Evolutionary conservation across 371 early-diverging fungal species (phyloP), one percentile per base, ranked within the genome.

Genomic region (Thermomucor indicae-seudaticae): DNA sequence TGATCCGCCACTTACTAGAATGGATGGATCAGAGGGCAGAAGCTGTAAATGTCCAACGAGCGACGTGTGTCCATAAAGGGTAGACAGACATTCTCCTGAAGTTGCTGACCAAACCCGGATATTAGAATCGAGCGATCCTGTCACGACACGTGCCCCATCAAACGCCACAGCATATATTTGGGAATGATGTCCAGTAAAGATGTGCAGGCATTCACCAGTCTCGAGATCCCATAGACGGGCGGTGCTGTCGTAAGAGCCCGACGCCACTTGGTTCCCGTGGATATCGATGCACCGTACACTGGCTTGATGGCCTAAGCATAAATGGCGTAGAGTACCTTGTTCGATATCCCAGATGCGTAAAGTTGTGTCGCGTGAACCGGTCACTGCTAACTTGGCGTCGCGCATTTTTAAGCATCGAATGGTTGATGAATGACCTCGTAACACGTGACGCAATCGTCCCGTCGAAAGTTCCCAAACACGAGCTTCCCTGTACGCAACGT

Each of bases 341-440:
- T 85, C 83, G 28, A 90, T 80, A 58, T 83, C 80, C 80, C 90
- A 92, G 25, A 92, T 90, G 1, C 91, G 75, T 0, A 92, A 62
- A 0, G 88, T 86, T 1, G 90, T 80, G 61, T 97, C 97, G 43
- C 95, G 80, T 16, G 93, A 92, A 12, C 95, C 97, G 5, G 91
- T 90, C 6, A 95, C 83, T 27, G 92, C 81, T 59, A 31, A 62
- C 63, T 47, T 27, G 6, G 46, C 39, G 14, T 75, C 69, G 46
- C 81, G 58, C 25, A 90, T 70, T 61, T 84, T 82, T 27, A 97
- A 57, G 55, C 89, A 91, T 10, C 97, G 81, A n/a, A 97, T 86
- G 4, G 96, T 95, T 11, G 89, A 88, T 10, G 82, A 84, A 55
- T 96, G 97, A 14, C 92, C 93, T 37, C 81, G 75, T 50, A 96